Evolutionary conservation across 495 filamentous ascomycete genomes (phyloP).

Genomic region (Articulospora tetracladia): DNA sequence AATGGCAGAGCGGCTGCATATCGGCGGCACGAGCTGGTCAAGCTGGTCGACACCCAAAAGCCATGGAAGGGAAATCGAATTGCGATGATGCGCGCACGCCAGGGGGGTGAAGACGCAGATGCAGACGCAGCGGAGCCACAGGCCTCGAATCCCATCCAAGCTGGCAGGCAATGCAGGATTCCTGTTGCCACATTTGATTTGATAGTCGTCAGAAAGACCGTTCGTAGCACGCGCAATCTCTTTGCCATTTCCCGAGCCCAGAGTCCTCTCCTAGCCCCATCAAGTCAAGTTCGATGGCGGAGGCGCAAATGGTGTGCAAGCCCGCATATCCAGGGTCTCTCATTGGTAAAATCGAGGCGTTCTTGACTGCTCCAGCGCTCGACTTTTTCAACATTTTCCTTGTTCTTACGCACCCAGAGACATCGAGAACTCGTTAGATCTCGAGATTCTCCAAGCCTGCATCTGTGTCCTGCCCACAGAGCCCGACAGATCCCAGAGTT

Average conservation of each 20-base stretch:
- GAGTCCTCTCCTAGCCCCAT: not conserved
- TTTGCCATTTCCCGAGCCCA: slow-evolving; percentile 1
- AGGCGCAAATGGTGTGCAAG: slow-evolving; percentile 8
- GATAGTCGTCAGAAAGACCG: slow-evolving; percentile 3
- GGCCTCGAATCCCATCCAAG: not conserved
- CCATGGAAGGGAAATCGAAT: not conserved
- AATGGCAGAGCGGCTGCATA: not conserved
- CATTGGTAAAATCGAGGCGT: slow-evolving; percentile 2
- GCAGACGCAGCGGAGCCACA: slow-evolving; percentile 1
- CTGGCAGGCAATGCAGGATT: too few species aligned
- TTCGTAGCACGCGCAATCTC: slow-evolving; percentile 15
- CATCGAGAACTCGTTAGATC: not conserved
- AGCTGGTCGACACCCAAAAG: not conserved
- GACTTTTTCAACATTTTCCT: not conserved
- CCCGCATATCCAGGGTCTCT: slow-evolving; percentile 1
- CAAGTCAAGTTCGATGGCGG: slow-evolving; percentile 4
- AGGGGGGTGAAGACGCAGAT: not conserved
- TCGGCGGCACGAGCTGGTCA: not conserved
- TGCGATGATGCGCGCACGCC: not conserved
- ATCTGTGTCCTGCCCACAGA: too few species aligned
- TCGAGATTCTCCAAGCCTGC: not conserved
- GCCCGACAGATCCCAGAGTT: too few species aligned
- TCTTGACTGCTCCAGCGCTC: not conserved
- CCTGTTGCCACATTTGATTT: slow-evolving; percentile 5
- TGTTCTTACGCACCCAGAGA: not conserved